Conservation (phyloP, 73 alveolate genomes). For the Uronychia binucleata region DNA sequence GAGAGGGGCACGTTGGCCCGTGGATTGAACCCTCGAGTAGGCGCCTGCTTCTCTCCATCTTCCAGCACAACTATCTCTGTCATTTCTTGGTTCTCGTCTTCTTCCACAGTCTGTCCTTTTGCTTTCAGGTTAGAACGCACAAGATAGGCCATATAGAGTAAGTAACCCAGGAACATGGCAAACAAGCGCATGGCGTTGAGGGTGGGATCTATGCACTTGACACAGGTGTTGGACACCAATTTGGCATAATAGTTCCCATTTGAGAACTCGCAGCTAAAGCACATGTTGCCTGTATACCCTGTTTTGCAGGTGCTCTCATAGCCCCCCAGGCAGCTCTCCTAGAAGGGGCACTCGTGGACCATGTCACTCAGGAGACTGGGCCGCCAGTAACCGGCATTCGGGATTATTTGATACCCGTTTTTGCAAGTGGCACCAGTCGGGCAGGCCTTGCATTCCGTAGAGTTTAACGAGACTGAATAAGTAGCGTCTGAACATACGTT, state of each 20-base stretch:
- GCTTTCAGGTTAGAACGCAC: background rate
- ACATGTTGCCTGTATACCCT: background rate
- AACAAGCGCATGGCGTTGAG: background rate
- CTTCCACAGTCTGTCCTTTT: no score
- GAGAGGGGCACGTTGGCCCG: no score
- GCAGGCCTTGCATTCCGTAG: slow-evolving; percentile 14
- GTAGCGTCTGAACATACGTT: slow-evolving; percentile 14
- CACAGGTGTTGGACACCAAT: background rate
- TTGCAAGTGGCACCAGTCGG: slow-evolving; percentile 31
- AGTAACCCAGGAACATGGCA: background rate
- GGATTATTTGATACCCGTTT: background rate
- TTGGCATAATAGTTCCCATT: background rate
- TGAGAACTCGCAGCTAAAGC: background rate
- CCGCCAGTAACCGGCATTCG: slow-evolving; percentile 5
- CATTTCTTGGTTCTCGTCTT: no score
- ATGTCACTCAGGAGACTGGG: background rate
- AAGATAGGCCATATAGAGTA: background rate
- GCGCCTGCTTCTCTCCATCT: no score
- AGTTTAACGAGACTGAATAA: slow-evolving; percentile 8
- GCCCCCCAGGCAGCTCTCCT: slow-evolving; percentile 2
- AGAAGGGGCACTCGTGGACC: background rate
- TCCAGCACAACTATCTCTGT: no score
- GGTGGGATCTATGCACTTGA: background rate
- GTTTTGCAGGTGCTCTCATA: background rate
- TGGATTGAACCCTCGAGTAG: no score